Conservation (phyloP, 495 filamentous ascomycete species). For the Aspergillus egyptiacus region DNA sequence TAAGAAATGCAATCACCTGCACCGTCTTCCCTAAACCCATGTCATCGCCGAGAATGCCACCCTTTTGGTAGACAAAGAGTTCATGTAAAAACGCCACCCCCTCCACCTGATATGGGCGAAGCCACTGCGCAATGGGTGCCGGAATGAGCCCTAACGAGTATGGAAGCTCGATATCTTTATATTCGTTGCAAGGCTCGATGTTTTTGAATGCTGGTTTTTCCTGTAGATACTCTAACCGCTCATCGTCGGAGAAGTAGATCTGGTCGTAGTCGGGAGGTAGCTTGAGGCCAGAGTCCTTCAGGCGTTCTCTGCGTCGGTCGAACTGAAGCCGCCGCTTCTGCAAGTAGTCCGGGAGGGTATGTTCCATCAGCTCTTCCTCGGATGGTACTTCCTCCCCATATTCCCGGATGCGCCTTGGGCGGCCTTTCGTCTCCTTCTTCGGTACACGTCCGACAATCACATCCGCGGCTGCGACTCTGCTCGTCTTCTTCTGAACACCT, state of each 20-base stretch:
- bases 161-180: constrained; percentile 68
- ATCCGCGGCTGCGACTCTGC: constrained; percentile 22
- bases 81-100: constrained; percentile 84
- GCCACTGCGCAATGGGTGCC: constrained; percentile 84
- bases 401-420: constrained; percentile 19
- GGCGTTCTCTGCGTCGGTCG: constrained; percentile 46
- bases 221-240: constrained; percentile 52
- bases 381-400: constrained; percentile 41
- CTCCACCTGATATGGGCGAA: constrained; percentile 85
- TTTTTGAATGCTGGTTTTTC: constrained; percentile 65
- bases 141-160: constrained; percentile 81
- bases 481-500: constrained; percentile 42
- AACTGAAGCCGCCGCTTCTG: constrained; percentile 47
- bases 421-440: constrained; percentile 15
- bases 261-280: constrained; percentile 76
- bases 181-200: constrained; percentile 55
- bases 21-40: constrained; percentile 98
- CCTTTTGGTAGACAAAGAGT: constrained; percentile 85
- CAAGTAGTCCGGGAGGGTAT: constrained; percentile 54
- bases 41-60: constrained; percentile 88
- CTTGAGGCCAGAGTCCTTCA: constrained; percentile 63
- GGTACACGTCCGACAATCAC: constrained; percentile 29
- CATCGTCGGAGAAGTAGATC: constrained; percentile 84
- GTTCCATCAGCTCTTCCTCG: constrained; percentile 54
- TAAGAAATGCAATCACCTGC: constrained; percentile 91